Evolutionary conservation across 2,329 filamentous ascomycete species (phyloP).

Genomic region (Huntiella savannae): DNA sequence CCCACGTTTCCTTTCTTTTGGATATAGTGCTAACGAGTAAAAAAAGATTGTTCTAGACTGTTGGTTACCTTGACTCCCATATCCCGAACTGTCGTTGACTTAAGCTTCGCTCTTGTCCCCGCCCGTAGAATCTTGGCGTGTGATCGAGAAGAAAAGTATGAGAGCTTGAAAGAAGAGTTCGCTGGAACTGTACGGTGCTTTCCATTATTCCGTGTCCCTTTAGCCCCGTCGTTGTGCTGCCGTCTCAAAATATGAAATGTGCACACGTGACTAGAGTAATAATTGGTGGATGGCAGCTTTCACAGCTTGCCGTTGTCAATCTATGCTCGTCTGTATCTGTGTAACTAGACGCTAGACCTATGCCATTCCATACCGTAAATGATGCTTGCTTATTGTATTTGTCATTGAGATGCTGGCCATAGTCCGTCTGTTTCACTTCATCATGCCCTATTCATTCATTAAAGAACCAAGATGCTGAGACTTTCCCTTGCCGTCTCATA

Average conservation of each 20-base stretch:
- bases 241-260: no score
- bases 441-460: slow-evolving; percentile 1
- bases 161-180: slow-evolving; percentile 65
- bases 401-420: no score
- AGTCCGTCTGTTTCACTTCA: no score
- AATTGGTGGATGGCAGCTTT: no score
- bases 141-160: slow-evolving; percentile 77
- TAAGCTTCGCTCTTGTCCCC: not conserved
- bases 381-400: slow-evolving; percentile 8
- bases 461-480: slow-evolving; percentile 26
- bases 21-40: slow-evolving; percentile 8
- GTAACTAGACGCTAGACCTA: no score
- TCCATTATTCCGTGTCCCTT: slow-evolving; percentile 14
- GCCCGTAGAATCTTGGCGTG: slow-evolving; percentile 70
- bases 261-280: no score
- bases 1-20: not conserved
- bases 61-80: not conserved
- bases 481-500: slow-evolving; percentile 26
- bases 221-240: no score
- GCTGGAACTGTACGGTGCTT: slow-evolving; percentile 53
- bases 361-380: not conserved
- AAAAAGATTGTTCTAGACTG: slow-evolving; percentile 1
- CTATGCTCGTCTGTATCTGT: no score
- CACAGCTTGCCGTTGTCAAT: no score
- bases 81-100: slow-evolving; percentile 2